Evolutionary conservation across 2,329 filamentous ascomycete species (phyloP).

Genomic region (Byssothecium circinans): DNA sequence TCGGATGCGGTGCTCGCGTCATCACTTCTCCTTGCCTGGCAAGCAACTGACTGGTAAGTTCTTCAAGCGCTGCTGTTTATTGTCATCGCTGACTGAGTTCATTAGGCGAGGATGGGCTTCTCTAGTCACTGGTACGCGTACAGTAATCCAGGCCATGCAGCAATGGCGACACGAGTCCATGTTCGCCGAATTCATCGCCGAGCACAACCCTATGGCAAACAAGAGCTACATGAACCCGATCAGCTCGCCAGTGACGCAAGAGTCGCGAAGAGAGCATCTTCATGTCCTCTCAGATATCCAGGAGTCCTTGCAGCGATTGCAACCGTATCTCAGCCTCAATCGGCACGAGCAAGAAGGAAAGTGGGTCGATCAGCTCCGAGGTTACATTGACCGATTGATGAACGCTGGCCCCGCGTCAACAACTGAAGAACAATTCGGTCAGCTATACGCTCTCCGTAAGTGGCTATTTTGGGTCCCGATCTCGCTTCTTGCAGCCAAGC

Average conservation of each 20-base stretch:
- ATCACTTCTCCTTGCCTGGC: conserved; percentile 91
- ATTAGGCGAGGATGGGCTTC: conserved; percentile 87
- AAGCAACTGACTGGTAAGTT: conserved; percentile 89
- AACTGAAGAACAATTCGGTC: conserved; percentile 84
- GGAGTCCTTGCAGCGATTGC: conserved; percentile 48
- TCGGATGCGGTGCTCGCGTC: conserved; percentile 91
- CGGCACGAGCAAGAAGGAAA: conserved; percentile 51
- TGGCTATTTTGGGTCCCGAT: conserved; percentile 98
- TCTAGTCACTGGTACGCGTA: conserved; percentile 86
- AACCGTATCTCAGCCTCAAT: conserved; percentile 42
- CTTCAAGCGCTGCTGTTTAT: background rate
- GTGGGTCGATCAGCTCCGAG: conserved; percentile 53
- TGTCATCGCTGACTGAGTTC: conserved; percentile 14
- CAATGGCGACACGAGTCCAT: conserved; percentile 88
- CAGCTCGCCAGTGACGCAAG: conserved; percentile 64
- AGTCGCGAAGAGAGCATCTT: conserved; percentile 58
- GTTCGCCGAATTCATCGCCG: conserved; percentile 78
- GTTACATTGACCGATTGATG: conserved; percentile 51
- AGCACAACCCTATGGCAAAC: conserved; percentile 58
- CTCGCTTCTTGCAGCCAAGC: conserved; percentile 74
- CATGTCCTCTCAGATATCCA: conserved; percentile 45
- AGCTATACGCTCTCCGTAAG: conserved; percentile 81
- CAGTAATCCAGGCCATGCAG: conserved; percentile 89
- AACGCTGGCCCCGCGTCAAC: conserved; percentile 46
- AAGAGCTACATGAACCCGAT: conserved; percentile 62